Percentiles rank a stretch among this genome's conserved stretches.
phyloP scores from a whole-genome alignment of 306 rosid species.

The Cucumis sativus region DNA sequence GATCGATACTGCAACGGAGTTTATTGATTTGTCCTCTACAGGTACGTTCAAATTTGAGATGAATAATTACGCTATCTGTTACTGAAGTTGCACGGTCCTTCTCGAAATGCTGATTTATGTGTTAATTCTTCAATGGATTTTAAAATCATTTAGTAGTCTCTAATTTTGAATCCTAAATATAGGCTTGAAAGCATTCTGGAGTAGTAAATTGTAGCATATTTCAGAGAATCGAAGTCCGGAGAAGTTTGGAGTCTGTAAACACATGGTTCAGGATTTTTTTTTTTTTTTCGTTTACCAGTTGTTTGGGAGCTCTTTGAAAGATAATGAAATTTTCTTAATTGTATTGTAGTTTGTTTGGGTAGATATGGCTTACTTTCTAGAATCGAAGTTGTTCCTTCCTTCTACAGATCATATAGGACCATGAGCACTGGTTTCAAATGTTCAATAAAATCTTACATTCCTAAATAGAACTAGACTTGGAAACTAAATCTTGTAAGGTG shows the following conservation, averaged over 20 bases:
- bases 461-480: neutral
- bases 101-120: neutral
- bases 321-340: no score
- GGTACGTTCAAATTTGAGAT: neutral
- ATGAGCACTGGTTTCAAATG: no score
- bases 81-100: neutral
- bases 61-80: neutral
- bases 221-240: neutral
- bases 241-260: no score
- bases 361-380: neutral
- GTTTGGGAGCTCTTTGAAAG: no score
- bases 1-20: neutral
- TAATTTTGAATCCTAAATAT: neutral
- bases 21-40: neutral
- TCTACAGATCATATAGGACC: no score
- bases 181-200: neutral
- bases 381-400: neutral
- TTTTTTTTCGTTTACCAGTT: neutral
- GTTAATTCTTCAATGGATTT: neutral
- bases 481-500: neutral
- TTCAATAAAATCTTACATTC: neutral
- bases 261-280: neutral
- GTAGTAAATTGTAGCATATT: neutral
- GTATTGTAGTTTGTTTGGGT: no score
- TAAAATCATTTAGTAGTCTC: neutral